A percentile compares a stretch with the other conserved stretches of the same genome.
These are phyloP conservation scores for Colletotrichum australisinense DNA, from an alignment of 2,329 filamentous ascomycete genomes.

Conservation along the genomic window DNA sequence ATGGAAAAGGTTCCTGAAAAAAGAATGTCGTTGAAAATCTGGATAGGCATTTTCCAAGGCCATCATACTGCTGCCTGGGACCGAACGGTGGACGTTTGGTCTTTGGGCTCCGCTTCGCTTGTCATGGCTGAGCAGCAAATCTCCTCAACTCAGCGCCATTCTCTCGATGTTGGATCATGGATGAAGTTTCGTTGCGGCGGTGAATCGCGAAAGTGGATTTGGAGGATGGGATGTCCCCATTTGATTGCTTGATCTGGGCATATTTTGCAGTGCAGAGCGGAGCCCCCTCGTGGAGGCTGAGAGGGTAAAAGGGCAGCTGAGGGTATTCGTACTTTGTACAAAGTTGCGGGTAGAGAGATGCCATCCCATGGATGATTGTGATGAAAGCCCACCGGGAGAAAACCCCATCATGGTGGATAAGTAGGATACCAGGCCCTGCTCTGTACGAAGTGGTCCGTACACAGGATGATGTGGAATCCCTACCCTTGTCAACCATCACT, in stretches of 20 bases:
- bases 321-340: background rate
- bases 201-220: background rate
- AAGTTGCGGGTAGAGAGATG: background rate
- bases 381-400: background rate
- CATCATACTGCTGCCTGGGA: conserved; percentile 1
- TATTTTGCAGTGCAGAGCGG: background rate
- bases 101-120: too few relatives aligned
- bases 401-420: too few relatives aligned
- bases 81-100: background rate
- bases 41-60: too few relatives aligned
- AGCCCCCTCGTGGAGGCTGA: background rate
- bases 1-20: background rate
- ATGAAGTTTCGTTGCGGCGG: background rate
- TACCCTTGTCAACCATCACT: background rate
- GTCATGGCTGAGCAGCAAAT: too few relatives aligned
- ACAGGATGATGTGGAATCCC: background rate
- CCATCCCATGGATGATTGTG: background rate
- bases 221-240: background rate
- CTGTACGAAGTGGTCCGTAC: too few relatives aligned
- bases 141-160: too few relatives aligned
- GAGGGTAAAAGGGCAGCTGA: background rate
- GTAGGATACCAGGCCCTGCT: too few relatives aligned
- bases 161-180: too few relatives aligned
- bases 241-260: background rate
- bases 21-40: too few relatives aligned